Conservation (phyloP, 2,329 filamentous ascomycete genomes). For the Trichoderma pleuroti region DNA sequence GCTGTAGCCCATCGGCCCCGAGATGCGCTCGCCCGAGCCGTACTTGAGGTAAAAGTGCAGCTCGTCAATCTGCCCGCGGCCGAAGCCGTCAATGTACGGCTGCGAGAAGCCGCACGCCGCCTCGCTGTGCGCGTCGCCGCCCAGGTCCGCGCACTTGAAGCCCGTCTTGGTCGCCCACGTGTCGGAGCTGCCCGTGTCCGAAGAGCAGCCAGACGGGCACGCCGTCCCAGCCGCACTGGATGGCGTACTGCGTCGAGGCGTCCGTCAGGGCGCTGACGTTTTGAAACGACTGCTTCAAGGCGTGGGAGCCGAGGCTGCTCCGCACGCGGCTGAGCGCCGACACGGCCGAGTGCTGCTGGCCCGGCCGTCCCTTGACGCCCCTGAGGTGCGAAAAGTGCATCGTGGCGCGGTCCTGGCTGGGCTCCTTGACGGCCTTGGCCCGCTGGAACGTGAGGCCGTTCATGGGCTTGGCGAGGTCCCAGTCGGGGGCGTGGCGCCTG, state of each 20-base stretch:
- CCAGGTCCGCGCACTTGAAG: slow-evolving; percentile 42
- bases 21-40: slow-evolving; percentile 47
- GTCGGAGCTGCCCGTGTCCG: slow-evolving; percentile 51
- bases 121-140: slow-evolving; percentile 31
- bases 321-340: slow-evolving; percentile 30
- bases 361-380: slow-evolving; percentile 26
- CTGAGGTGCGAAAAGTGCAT: slow-evolving; percentile 34
- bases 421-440: slow-evolving; percentile 28
- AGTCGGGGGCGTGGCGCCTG: slow-evolving; percentile 20
- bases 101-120: slow-evolving; percentile 41
- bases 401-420: slow-evolving; percentile 30
- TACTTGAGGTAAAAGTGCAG: slow-evolving; percentile 47
- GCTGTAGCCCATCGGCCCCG: slow-evolving; percentile 45
- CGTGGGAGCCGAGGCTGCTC: slow-evolving; percentile 18
- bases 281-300: slow-evolving; percentile 30
- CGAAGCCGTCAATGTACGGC: slow-evolving; percentile 39
- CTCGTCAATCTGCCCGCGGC: slow-evolving; percentile 36
- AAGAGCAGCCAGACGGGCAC: slow-evolving; percentile 42
- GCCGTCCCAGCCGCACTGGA: slow-evolving; percentile 40
- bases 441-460: slow-evolving; percentile 39
- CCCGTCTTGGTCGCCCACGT: slow-evolving; percentile 45
- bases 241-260: slow-evolving; percentile 42
- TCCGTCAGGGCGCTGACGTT: slow-evolving; percentile 38
- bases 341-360: slow-evolving; percentile 27
- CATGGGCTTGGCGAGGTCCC: slow-evolving; percentile 36